A percentile compares a stretch with the other conserved stretches of the same genome.
Evolutionary conservation across 2,329 filamentous ascomycete genomes (phyloP).

Genomic region (Neophaeococcomyces mojaviensis): DNA sequence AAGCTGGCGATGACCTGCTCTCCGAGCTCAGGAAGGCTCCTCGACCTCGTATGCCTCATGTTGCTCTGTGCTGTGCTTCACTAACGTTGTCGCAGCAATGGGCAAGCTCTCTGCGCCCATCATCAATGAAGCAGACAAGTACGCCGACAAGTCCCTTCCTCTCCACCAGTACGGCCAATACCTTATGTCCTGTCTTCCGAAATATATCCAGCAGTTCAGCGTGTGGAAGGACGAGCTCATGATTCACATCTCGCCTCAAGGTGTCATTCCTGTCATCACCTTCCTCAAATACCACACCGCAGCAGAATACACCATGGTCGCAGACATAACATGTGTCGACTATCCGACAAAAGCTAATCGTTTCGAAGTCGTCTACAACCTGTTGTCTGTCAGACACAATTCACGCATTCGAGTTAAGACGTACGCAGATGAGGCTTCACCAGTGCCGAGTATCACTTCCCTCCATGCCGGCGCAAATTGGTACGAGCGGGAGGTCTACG

Average conservation of each 20-base stretch:
- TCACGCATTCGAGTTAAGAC: conserved; percentile 96
- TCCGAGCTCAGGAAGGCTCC: conserved; percentile 61
- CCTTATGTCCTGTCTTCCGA: conserved; percentile 91
- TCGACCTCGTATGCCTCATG: conserved; percentile 36
- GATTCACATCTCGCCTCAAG: conserved; percentile 82
- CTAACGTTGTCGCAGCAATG: conserved; percentile 29
- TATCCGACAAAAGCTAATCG: conserved; percentile 92
- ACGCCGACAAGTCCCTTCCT: conserved; percentile 74
- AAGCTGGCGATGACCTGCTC: conserved; percentile 49
- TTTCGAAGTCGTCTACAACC: conserved; percentile 97
- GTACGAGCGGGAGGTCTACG: conserved; percentile 98
- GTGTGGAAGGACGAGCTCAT: conserved; percentile 99
- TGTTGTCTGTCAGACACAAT: conserved; percentile 93
- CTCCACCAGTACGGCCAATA: conserved; percentile 94
- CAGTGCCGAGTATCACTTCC: conserved; percentile 77
- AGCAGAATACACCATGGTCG: conserved; percentile 90
- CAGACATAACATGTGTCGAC: conserved; percentile 88
- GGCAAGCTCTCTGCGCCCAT: conserved; percentile 68
- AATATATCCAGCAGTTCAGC: conserved; percentile 98
- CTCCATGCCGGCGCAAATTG: conserved; percentile 95
- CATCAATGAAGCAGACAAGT: conserved; percentile 90
- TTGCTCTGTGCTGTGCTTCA: background rate
- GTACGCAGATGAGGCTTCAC: conserved; percentile 91
- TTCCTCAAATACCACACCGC: conserved; percentile 98
- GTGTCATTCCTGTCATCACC: conserved; percentile 81